Conservation (phyloP, 2,329 filamentous ascomycete genomes). For the Metarhizium album region DNA sequence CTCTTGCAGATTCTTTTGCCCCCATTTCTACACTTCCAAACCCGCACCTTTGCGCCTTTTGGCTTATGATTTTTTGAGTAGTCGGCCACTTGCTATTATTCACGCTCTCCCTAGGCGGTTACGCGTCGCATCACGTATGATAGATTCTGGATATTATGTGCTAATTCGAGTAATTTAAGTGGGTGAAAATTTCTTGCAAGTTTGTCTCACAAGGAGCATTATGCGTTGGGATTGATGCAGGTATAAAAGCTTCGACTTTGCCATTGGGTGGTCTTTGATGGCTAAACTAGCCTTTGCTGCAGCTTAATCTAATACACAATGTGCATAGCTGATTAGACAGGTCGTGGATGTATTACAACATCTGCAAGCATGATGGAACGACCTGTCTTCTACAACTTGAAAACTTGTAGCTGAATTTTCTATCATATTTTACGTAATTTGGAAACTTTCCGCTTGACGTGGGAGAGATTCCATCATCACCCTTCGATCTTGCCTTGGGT, state of each 20-base stretch:
- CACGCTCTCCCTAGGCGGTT: conserved; percentile 1
- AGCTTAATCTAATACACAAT: background rate
- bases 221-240: background rate
- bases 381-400: background rate
- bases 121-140: conserved; percentile 3
- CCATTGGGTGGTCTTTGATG: background rate
- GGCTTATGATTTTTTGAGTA: conserved; percentile 4
- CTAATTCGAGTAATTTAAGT: conserved; percentile 2
- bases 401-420: background rate
- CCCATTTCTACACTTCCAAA: background rate
- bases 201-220: background rate
- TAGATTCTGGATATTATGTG: conserved; percentile 5
- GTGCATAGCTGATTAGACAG: too few species aligned
- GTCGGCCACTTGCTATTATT: background rate
- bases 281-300: background rate
- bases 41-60: background rate
- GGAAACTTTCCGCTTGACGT: background rate
- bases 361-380: background rate
- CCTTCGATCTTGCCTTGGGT: conserved; percentile 53
- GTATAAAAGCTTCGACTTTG: background rate
- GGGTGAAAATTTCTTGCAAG: background rate
- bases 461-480: conserved; percentile 7
- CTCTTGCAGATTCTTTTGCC: background rate
- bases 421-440: background rate
- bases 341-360: background rate